These are phyloP conservation scores for Arthroderma uncinatum DNA, from an alignment of 2,329 filamentous ascomycete species.

Conservation along the genomic window DNA sequence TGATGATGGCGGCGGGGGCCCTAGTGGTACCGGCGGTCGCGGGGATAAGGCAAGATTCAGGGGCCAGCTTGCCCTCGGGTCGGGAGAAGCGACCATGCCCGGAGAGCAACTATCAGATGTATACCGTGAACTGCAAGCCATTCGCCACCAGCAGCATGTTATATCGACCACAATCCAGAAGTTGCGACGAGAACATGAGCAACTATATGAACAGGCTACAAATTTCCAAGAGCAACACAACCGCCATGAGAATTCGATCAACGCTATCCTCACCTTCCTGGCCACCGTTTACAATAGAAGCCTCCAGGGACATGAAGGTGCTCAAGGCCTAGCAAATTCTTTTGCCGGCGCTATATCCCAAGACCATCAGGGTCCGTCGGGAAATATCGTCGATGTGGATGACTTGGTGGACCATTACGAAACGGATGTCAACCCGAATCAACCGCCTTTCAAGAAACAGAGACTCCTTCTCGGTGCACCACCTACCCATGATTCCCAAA, in stretches of 20 bases:
- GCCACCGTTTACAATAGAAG: conserved; percentile 94
- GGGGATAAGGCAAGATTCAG: conserved; percentile 28
- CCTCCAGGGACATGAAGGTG: conserved; percentile 67
- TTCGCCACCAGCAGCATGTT: conserved; percentile 75
- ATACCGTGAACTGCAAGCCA: conserved; percentile 65
- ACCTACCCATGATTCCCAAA: conserved; percentile 17
- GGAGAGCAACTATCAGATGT: conserved; percentile 63
- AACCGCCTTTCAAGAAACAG: conserved; percentile 37
- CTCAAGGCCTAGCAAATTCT: conserved; percentile 71
- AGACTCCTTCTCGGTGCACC: conserved; percentile 39
- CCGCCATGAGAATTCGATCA: conserved; percentile 96
- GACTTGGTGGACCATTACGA: conserved; percentile 34
- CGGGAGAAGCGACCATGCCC: conserved; percentile 20
- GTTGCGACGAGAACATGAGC: conserved; percentile 73
- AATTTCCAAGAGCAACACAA: conserved; percentile 87
- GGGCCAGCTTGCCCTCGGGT: conserved; percentile 33
- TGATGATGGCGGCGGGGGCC: conserved; percentile 26
- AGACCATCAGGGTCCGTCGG: conserved; percentile 38
- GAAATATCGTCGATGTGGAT: conserved; percentile 53
- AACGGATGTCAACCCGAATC: conserved; percentile 16
- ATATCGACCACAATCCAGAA: conserved; percentile 74
- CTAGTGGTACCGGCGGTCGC: conserved; percentile 20
- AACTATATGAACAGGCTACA: conserved; percentile 76
- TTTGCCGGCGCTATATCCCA: conserved; percentile 64
- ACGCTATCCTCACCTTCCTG: conserved; percentile 93